A percentile compares a stretch with the other conserved stretches of the same genome.
Conservation (phyloP, 2,329 filamentous ascomycete genomes). For the Beauveria sp. region DNA sequence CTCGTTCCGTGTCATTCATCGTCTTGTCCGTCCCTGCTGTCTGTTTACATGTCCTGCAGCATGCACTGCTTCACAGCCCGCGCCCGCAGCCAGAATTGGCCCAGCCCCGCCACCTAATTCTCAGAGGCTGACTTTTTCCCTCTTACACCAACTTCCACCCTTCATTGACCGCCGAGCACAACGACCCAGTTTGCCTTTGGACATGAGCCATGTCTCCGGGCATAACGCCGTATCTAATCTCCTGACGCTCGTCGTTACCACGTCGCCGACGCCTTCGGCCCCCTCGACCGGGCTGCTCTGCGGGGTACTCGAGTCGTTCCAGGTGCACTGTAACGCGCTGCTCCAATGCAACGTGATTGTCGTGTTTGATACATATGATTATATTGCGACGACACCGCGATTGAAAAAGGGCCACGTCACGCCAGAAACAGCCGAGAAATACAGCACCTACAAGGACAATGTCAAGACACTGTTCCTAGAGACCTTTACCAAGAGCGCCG, state of each 20-base stretch:
- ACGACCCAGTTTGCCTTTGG: neutral
- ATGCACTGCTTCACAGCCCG: neutral
- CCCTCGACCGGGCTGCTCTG: slow-evolving; percentile 45
- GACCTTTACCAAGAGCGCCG: slow-evolving; percentile 10
- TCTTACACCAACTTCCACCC: neutral
- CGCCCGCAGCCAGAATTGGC: neutral
- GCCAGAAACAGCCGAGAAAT: slow-evolving; percentile 32
- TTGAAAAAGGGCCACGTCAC: slow-evolving; percentile 49
- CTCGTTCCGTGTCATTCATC: neutral
- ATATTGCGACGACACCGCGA: slow-evolving; percentile 33
- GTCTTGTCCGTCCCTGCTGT: neutral
- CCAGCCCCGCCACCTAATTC: neutral
- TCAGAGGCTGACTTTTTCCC: neutral
- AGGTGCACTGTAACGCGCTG: slow-evolving; percentile 32
- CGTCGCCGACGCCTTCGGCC: slow-evolving; percentile 46
- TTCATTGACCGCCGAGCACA: neutral
- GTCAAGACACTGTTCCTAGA: slow-evolving; percentile 32
- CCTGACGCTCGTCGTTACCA: slow-evolving; percentile 39
- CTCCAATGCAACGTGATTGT: slow-evolving; percentile 37
- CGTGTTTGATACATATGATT: slow-evolving; percentile 45
- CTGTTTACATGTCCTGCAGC: neutral
- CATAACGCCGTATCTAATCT: neutral
- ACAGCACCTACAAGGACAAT: slow-evolving; percentile 38
- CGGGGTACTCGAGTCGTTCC: slow-evolving; percentile 38
- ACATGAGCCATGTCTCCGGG: slow-evolving; percentile 4